These are phyloP conservation scores for Elaeis guineensis DNA, from an alignment of 176 grass and related monocot species.

Conservation along the genomic window DNA sequence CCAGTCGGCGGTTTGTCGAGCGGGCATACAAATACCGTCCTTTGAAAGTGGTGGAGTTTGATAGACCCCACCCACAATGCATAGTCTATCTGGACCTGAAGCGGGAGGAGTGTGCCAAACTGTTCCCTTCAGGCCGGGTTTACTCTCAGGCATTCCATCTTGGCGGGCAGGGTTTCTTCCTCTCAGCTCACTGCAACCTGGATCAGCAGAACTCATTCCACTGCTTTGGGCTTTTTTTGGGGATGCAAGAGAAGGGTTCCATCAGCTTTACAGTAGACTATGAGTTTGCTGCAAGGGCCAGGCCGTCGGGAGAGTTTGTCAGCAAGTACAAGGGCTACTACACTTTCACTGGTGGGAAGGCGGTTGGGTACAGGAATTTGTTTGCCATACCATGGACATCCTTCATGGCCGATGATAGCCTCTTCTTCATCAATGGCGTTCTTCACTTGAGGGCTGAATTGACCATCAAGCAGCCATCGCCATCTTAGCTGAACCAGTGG, in stretches of 20 bases:
- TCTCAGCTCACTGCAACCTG: slow-evolving; percentile 51
- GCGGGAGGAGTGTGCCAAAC: slow-evolving; percentile 50
- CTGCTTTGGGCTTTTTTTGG: slow-evolving; percentile 69
- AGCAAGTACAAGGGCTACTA: slow-evolving; percentile 77
- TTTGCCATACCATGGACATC: slow-evolving; percentile 69
- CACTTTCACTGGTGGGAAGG: slow-evolving; percentile 80
- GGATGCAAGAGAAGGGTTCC: slow-evolving; percentile 96
- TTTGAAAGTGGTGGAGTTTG: slow-evolving; percentile 77
- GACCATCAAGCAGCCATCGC: slow-evolving; percentile 52
- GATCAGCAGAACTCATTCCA: slow-evolving; percentile 44
- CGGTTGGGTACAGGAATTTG: slow-evolving; percentile 63
- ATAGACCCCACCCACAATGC: slow-evolving; percentile 55
- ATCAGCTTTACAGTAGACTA: slow-evolving; percentile 68
- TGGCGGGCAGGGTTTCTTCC: slow-evolving; percentile 63
- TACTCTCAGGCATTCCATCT: slow-evolving; percentile 71
- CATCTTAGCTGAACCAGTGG: too few relatives aligned
- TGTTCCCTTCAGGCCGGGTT: slow-evolving; percentile 51
- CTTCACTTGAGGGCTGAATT: slow-evolving; percentile 76
- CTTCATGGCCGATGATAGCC: slow-evolving; percentile 65
- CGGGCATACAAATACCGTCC: slow-evolving; percentile 65
- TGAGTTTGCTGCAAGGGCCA: slow-evolving; percentile 60
- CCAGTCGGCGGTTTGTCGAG: slow-evolving; percentile 31
- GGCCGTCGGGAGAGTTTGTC: slow-evolving; percentile 44
- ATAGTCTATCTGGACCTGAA: slow-evolving; percentile 78
- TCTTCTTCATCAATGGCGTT: slow-evolving; percentile 59